Conservation (phyloP, 805 yeast species). For the Lipomyces lipofer region DNA sequence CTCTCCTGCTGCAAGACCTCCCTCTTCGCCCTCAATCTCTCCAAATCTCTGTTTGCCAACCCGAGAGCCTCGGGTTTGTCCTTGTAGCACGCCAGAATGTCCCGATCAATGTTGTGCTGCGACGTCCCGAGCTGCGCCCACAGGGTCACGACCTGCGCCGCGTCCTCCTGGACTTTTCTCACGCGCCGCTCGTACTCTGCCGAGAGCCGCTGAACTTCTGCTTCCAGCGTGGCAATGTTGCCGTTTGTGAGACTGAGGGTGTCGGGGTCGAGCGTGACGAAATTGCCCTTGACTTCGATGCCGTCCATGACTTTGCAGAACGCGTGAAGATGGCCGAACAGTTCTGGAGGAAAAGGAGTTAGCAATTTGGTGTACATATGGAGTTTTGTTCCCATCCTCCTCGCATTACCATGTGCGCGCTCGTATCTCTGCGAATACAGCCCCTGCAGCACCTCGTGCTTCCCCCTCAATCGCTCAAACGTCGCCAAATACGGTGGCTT, state of each 20-base stretch:
- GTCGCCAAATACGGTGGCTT: slow-evolving; percentile 32
- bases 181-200: slow-evolving; percentile 33
- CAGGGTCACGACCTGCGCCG: slow-evolving; percentile 35
- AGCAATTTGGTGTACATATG: no score
- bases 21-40: slow-evolving; percentile 31
- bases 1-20: slow-evolving; percentile 41
- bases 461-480: slow-evolving; percentile 19
- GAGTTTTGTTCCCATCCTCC: background rate
- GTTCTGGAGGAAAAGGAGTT: slow-evolving; percentile 4
- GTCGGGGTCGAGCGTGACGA: slow-evolving; percentile 26
- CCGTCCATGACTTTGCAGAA: slow-evolving; percentile 33
- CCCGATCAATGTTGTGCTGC: slow-evolving; percentile 35
- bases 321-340: slow-evolving; percentile 27
- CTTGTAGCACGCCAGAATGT: slow-evolving; percentile 30
- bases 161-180: slow-evolving; percentile 25
- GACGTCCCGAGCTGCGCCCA: slow-evolving; percentile 41
- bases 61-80: slow-evolving; percentile 35
- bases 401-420: slow-evolving; percentile 21
- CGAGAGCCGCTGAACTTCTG: slow-evolving; percentile 33
- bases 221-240: slow-evolving; percentile 32
- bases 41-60: slow-evolving; percentile 35
- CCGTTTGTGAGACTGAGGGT: slow-evolving; percentile 33
- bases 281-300: slow-evolving; percentile 22
- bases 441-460: slow-evolving; percentile 25
- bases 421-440: slow-evolving; percentile 33